Evolutionary conservation across 305 asterid genomes (phyloP).

Genomic region (Solanum hybrid): DNA sequence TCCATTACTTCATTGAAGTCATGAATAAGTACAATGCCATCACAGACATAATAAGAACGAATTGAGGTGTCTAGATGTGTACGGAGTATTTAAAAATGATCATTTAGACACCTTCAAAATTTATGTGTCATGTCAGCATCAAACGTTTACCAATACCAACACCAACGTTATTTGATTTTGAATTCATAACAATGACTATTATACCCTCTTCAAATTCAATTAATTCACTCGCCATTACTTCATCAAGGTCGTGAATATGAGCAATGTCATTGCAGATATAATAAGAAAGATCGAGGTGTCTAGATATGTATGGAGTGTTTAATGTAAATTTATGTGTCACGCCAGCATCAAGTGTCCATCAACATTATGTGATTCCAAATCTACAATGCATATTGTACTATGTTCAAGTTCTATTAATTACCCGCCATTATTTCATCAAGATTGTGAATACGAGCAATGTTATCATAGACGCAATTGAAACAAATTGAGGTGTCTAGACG

Average conservation of each 20-base stretch:
- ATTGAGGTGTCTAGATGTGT: background rate
- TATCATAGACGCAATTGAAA: accelerated
- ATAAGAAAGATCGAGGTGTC: background rate
- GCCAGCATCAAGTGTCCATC: accelerated
- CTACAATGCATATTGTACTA: background rate
- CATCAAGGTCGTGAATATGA: background rate
- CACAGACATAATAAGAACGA: background rate
- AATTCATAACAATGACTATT: no score
- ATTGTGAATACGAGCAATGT: background rate
- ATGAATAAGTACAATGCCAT: background rate
- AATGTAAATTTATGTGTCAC: background rate
- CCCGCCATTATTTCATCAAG: background rate
- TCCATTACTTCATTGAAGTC: background rate
- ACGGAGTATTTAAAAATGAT: accelerated
- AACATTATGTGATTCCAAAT: background rate
- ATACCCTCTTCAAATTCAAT: background rate
- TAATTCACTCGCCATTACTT: background rate
- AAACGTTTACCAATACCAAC: background rate
- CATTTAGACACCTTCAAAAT: background rate
- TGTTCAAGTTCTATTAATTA: background rate
- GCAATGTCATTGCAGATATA: background rate
- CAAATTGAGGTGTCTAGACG: background rate
- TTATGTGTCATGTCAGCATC: background rate
- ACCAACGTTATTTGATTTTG: background rate
- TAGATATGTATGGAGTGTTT: background rate